phyloP scores from a whole-genome alignment of 2,329 filamentous ascomycete genomes.

The Huntiella abstrusa region DNA sequence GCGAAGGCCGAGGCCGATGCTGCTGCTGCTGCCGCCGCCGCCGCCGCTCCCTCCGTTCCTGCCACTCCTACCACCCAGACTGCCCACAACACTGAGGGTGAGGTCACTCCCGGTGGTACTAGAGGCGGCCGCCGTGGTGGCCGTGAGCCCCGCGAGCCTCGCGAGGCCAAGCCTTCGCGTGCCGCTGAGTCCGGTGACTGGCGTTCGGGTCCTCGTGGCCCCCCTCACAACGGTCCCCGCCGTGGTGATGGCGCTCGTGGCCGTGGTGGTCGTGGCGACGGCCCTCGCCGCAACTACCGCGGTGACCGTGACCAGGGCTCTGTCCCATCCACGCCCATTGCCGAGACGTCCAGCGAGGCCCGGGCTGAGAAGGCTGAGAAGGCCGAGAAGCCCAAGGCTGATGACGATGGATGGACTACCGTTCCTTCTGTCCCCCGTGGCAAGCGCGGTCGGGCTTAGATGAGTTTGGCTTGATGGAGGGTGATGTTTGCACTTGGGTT shows the following conservation, averaged over 20 bases:
- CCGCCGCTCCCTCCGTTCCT: conserved; percentile 16
- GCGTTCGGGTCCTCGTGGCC: conserved; percentile 29
- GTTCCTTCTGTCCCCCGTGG: conserved; percentile 20
- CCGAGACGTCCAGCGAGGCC: conserved; percentile 11
- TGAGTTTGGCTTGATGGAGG: conserved; percentile 4
- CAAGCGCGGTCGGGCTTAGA: conserved; percentile 5
- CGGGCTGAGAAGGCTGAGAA: conserved; percentile 11
- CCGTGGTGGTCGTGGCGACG: conserved; percentile 16
- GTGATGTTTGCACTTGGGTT: not conserved
- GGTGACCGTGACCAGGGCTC: conserved; percentile 14
- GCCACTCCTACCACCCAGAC: conserved; percentile 19
- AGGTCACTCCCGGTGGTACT: not conserved
- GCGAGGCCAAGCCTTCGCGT: conserved; percentile 30
- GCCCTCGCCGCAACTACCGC: conserved; percentile 14
- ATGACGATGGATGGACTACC: conserved; percentile 48
- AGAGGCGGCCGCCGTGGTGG: conserved; percentile 15
- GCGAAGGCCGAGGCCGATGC: conserved; percentile 19
- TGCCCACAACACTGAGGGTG: conserved; percentile 15
- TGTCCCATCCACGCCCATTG: conserved; percentile 14
- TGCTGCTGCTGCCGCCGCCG: conserved; percentile 15
- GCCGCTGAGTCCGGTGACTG: conserved; percentile 41
- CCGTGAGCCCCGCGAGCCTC: conserved; percentile 26
- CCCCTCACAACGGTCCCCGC: conserved; percentile 25
- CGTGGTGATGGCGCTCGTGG: conserved; percentile 17
- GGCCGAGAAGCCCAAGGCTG: conserved; percentile 19